Conservation (phyloP, 371 early-diverging fungal species). For the Blakeslea trispora region DNA sequence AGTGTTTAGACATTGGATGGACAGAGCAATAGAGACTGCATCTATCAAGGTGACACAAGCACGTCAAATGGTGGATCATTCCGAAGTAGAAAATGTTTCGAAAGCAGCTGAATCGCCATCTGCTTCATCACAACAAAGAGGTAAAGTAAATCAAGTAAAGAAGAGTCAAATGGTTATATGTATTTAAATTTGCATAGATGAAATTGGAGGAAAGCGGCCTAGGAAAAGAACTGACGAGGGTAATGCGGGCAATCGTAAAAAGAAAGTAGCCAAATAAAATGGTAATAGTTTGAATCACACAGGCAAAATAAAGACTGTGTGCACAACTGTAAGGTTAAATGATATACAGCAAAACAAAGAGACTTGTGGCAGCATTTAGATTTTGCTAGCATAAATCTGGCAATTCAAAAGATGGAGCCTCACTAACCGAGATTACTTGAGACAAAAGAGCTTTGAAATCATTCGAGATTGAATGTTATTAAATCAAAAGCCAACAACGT, state of each 20-base stretch:
- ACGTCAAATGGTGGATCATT: conserved; percentile 26
- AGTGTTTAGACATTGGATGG: conserved; percentile 47
- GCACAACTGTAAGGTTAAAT: too few species aligned
- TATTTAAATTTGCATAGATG: conserved; percentile 16
- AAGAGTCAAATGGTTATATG: background rate
- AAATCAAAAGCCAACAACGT: too few species aligned
- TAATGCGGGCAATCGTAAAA: conserved; percentile 19
- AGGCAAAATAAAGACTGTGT: too few species aligned
- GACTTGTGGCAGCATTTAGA: too few species aligned
- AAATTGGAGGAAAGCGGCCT: conserved; percentile 23
- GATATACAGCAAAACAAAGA: too few species aligned
- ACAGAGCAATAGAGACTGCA: conserved; percentile 49
- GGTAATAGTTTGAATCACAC: too few species aligned
- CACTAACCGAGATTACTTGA: too few species aligned
- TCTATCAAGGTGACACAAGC: conserved; percentile 34
- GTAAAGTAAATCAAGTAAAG: conserved; percentile 1
- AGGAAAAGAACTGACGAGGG: conserved; percentile 28
- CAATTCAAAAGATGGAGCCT: too few species aligned
- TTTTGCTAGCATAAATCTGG: too few species aligned
- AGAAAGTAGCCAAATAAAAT: conserved; percentile 21
- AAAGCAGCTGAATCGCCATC: background rate
- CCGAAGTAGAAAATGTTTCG: conserved; percentile 3
- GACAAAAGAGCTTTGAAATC: too few species aligned
- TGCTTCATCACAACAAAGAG: conserved; percentile 11
- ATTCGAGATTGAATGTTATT: too few species aligned